Conservation (phyloP, 1,139 yeast genomes). For the Blastobotrys illinoisensis region DNA sequence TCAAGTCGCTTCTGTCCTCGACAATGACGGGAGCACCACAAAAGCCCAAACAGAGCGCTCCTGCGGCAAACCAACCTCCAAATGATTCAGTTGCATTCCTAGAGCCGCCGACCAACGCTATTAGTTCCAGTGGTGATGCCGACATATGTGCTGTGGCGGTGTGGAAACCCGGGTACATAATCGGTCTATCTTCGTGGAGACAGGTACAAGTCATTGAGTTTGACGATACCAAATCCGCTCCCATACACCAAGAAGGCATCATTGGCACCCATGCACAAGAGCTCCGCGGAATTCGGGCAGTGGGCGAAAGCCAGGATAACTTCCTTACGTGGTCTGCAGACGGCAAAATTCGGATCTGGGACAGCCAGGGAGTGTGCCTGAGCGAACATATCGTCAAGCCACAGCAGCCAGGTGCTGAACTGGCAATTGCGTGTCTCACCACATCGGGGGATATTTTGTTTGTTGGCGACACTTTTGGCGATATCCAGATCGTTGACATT, state of each 20-base stretch:
- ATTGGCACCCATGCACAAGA: conserved; percentile 14
- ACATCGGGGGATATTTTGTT: conserved; percentile 9
- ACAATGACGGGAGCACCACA: neutral
- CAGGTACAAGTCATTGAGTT: neutral
- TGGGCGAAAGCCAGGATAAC: conserved; percentile 7
- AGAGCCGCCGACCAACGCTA: neutral
- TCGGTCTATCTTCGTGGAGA: neutral
- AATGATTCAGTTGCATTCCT: neutral
- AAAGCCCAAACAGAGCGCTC: neutral
- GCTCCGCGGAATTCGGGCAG: conserved; percentile 17
- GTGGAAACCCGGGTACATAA: neutral
- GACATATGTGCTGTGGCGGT: neutral
- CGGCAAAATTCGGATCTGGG: conserved; percentile 24
- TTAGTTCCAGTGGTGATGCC: neutral
- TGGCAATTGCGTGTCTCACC: conserved; percentile 15
- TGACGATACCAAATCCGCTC: neutral
- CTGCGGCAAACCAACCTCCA: neutral
- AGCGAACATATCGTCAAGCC: conserved; percentile 7
- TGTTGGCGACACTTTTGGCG: conserved; percentile 23
- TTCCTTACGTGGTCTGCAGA: conserved; percentile 29
- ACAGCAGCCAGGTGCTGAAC: conserved; percentile 6
- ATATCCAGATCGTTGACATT: conserved; percentile 13
- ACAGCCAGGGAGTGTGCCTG: conserved; percentile 16
- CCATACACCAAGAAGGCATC: neutral
- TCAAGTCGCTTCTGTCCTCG: neutral